Percentiles rank a stretch among this genome's conserved stretches.
These are phyloP conservation scores for Furcasterigmium furcatum DNA, from an alignment of 2,329 filamentous ascomycete species.

Conservation along the genomic window DNA sequence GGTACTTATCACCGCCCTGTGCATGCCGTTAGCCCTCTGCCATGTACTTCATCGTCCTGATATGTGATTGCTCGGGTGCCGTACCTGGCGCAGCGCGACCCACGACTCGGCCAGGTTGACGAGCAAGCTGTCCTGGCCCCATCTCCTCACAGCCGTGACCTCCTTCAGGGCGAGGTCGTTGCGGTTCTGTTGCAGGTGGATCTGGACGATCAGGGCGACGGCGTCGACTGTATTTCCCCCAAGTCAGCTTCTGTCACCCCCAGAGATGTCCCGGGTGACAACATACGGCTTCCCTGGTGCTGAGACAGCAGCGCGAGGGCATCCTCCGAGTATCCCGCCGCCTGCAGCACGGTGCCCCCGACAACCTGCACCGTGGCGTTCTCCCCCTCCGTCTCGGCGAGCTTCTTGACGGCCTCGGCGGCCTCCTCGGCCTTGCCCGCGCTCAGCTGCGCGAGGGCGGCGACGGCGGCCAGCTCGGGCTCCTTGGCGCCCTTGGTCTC, in stretches of 20 bases:
- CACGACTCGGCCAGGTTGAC: conserved; percentile 95
- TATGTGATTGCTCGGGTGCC: conserved; percentile 21
- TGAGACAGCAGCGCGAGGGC: conserved; percentile 75
- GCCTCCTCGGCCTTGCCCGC: conserved; percentile 61
- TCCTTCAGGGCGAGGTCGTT: conserved; percentile 89
- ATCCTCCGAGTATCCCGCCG: conserved; percentile 77
- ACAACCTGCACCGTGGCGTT: conserved; percentile 80
- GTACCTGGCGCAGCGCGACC: conserved; percentile 83
- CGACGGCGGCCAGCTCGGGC: conserved; percentile 74
- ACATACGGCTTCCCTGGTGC: conserved; percentile 83
- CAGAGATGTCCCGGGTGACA: not conserved
- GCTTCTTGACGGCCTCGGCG: conserved; percentile 58
- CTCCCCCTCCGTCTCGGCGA: conserved; percentile 65
- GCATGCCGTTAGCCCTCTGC: conserved; percentile 21
- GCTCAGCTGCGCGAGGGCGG: conserved; percentile 67
- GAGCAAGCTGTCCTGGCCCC: conserved; percentile 91
- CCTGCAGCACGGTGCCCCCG: conserved; percentile 77
- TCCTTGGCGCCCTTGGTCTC: conserved; percentile 61
- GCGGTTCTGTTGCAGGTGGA: conserved; percentile 88
- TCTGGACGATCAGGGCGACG: conserved; percentile 86
- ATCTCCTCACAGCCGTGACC: conserved; percentile 79
- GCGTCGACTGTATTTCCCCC: conserved; percentile 61
- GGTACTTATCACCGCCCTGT: conserved; percentile 91
- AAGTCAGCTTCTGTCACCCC: conserved; percentile 6
- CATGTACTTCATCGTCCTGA: no score